phyloP scores from a whole-genome alignment of 257 asterid genomes.

The Gynochthodes officinalis region DNA sequence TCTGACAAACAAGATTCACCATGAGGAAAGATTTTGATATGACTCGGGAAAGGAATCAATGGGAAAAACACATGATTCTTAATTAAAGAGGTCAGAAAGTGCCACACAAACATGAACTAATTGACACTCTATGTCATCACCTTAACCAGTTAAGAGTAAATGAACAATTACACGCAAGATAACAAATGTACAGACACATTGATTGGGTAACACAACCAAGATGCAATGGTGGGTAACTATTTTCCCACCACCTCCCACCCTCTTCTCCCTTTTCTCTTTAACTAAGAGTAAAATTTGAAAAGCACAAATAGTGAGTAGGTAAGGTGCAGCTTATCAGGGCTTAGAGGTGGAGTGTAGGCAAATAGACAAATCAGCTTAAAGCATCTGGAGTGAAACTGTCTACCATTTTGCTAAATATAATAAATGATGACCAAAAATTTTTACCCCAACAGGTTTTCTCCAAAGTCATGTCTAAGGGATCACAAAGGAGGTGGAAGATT shows the following conservation, averaged over 20 bases:
- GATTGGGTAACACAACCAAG: slow-evolving; percentile 3
- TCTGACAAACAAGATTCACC: slow-evolving; percentile 39
- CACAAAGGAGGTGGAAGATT: too few relatives aligned
- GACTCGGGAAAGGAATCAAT: background rate
- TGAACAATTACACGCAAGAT: background rate
- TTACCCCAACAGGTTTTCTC: too few relatives aligned
- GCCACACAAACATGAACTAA: background rate
- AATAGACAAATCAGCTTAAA: too few relatives aligned
- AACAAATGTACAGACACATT: background rate
- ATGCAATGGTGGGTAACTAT: background rate
- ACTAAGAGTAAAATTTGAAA: background rate
- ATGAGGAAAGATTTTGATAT: background rate
- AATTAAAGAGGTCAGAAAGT: background rate
- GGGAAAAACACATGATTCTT: background rate
- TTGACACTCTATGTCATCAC: background rate
- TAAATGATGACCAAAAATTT: too few relatives aligned
- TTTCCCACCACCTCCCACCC: background rate
- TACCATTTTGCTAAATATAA: too few relatives aligned
- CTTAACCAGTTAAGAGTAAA: background rate
- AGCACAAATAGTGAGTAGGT: background rate
- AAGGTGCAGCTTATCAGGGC: too few relatives aligned
- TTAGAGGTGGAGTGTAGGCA: too few relatives aligned
- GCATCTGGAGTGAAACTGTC: too few relatives aligned
- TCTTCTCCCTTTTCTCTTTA: background rate
- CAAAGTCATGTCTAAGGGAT: too few relatives aligned